Percentiles rank a stretch among this genome's conserved stretches.
phyloP scores from a whole-genome alignment of 2,329 filamentous ascomycete genomes.

The Nemania serpens region DNA sequence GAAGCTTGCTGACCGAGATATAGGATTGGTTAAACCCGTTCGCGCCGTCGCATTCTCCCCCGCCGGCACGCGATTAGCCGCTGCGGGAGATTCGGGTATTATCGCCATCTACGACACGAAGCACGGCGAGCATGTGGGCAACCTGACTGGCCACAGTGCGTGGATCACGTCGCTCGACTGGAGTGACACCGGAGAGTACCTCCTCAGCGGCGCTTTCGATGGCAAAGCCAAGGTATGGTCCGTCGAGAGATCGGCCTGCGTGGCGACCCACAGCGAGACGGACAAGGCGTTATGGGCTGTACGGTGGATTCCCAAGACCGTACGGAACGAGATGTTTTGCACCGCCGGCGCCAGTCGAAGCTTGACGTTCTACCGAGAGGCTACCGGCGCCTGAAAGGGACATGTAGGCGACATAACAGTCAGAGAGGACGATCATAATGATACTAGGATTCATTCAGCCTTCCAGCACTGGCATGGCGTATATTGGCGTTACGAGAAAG shows the following conservation, averaged over 20 bases:
- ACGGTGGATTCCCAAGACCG: conserved; percentile 78
- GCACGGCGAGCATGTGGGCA: conserved; percentile 90
- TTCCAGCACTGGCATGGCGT: conserved; percentile 24
- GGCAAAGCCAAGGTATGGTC: conserved; percentile 98
- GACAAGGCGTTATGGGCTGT: conserved; percentile 84
- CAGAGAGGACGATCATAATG: conserved; percentile 4
- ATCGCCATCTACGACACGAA: conserved; percentile 92
- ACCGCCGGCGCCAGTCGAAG: conserved; percentile 77
- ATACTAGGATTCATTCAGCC: conserved; percentile 6
- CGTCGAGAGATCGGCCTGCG: conserved; percentile 79
- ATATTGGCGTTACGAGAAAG: conserved; percentile 34
- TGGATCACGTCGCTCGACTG: conserved; percentile 94
- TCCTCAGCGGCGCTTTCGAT: conserved; percentile 86
- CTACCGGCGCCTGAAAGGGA: conserved; percentile 60
- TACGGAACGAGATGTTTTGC: conserved; percentile 73
- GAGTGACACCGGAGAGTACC: conserved; percentile 89
- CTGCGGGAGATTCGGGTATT: conserved; percentile 84
- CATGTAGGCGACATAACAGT: neutral
- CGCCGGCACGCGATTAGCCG: conserved; percentile 80
- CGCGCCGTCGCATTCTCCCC: conserved; percentile 88
- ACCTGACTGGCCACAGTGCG: conserved; percentile 70
- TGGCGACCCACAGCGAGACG: conserved; percentile 91
- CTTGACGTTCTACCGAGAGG: conserved; percentile 83
- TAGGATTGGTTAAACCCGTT: conserved; percentile 84
- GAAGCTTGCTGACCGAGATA: conserved; percentile 1